Conservation (phyloP, 495 filamentous ascomycete species). For the Penicillium goetzii region DNA sequence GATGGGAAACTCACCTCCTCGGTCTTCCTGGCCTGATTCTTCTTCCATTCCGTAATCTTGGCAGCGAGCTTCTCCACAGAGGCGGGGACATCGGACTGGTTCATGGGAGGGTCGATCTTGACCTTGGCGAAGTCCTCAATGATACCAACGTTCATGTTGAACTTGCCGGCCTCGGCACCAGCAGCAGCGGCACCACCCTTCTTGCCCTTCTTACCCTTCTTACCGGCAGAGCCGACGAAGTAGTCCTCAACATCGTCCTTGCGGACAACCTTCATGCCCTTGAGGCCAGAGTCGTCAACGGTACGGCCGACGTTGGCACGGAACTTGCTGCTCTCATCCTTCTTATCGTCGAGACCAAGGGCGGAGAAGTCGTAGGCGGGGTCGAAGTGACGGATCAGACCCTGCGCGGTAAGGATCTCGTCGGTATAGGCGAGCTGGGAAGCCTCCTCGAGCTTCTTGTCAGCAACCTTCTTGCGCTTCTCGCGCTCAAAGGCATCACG, state of each 20-base stretch:
- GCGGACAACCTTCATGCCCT: slow-evolving; percentile 74
- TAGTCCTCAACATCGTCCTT: slow-evolving; percentile 87
- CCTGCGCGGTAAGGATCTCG: slow-evolving; percentile 85
- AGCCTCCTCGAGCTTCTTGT: slow-evolving; percentile 86
- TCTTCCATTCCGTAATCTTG: slow-evolving; percentile 92
- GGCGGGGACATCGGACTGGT: slow-evolving; percentile 75
- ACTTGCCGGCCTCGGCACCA: slow-evolving; percentile 59
- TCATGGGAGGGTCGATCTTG: slow-evolving; percentile 84
- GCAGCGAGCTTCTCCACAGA: slow-evolving; percentile 84
- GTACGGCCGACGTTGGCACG: slow-evolving; percentile 78
- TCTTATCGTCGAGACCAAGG: slow-evolving; percentile 58
- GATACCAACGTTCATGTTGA: slow-evolving; percentile 84
- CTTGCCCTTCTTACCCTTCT: slow-evolving; percentile 91
- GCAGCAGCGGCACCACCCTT: slow-evolving; percentile 61
- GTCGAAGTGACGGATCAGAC: slow-evolving; percentile 87
- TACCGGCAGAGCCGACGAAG: slow-evolving; percentile 76
- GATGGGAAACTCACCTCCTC: slow-evolving; percentile 66
- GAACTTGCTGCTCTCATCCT: slow-evolving; percentile 70
- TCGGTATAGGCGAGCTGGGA: slow-evolving; percentile 85
- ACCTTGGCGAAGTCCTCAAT: slow-evolving; percentile 87
- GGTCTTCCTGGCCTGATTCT: slow-evolving; percentile 88
- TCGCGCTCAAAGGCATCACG: slow-evolving; percentile 73
- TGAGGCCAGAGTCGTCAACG: slow-evolving; percentile 74
- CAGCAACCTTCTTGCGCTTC: slow-evolving; percentile 80
- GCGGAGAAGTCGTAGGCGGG: slow-evolving; percentile 70